phyloP scores from a whole-genome alignment of 208 protist species.

The Acanthamoeba pearcei region DNA sequence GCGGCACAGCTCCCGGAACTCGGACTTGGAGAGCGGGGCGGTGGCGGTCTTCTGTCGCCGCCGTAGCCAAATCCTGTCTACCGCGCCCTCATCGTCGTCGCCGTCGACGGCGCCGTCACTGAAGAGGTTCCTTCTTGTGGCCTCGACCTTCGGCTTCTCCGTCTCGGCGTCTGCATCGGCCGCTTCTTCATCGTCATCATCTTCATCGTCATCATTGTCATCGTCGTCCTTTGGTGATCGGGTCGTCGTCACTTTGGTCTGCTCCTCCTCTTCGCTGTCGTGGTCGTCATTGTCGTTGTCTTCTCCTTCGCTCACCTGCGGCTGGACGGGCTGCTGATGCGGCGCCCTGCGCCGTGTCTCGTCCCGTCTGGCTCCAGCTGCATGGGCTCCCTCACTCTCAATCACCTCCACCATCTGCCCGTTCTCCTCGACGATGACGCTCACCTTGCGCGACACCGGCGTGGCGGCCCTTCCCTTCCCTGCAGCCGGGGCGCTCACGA shows the following conservation, averaged over 20 bases:
- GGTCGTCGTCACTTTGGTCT: no score
- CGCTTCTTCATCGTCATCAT: no score
- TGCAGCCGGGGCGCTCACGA: neutral
- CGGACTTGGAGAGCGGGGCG: neutral
- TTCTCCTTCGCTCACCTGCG: neutral
- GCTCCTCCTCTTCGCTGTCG: no score
- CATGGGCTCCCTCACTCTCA: slow-evolving; percentile 2
- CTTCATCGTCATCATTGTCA: no score
- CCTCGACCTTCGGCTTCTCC: neutral
- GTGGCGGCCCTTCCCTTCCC: neutral
- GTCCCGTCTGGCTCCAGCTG: neutral
- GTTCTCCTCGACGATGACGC: slow-evolving; percentile 17
- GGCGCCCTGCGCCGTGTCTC: no score
- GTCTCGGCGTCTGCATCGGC: neutral
- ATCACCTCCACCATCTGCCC: slow-evolving; percentile 31
- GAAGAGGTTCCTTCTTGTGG: no score
- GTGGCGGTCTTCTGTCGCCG: neutral
- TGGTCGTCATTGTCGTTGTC: neutral
- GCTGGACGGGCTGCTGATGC: no score
- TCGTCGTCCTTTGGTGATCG: no score
- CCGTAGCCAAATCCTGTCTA: no score
- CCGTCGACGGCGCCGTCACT: no score
- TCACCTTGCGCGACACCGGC: neutral
- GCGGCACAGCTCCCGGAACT: neutral
- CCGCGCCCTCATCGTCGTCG: no score